phyloP scores from a whole-genome alignment of 1,139 yeast species.

The Zygoascus sp. region DNA sequence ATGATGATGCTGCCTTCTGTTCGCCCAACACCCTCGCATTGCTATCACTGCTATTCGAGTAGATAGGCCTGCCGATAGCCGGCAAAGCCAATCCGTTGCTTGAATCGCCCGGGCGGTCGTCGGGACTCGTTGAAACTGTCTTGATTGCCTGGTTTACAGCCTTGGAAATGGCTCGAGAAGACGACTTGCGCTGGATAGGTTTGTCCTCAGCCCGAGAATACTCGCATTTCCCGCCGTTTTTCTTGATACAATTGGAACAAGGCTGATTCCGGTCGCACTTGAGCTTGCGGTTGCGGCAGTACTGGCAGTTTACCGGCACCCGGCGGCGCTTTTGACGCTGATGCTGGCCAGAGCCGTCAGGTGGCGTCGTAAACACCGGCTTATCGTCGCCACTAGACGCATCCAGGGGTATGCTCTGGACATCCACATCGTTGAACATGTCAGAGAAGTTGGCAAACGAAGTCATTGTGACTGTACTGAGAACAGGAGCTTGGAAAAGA shows the following conservation, averaged over 20 bases:
- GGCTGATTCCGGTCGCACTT: constrained; percentile 37
- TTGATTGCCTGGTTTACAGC: neutral
- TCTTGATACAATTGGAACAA: constrained; percentile 33
- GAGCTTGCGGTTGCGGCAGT: constrained; percentile 34
- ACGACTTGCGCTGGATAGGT: constrained; percentile 1
- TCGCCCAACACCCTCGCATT: too few species aligned
- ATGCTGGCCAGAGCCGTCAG: neutral
- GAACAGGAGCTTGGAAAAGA: too few species aligned
- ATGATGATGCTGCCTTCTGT: neutral
- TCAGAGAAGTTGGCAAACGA: neutral
- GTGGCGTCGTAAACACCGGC: constrained; percentile 7
- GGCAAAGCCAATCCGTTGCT: neutral
- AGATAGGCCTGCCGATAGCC: neutral
- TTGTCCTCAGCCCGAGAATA: constrained; percentile 12
- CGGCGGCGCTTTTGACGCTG: constrained; percentile 11
- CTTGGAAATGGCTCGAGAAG: neutral
- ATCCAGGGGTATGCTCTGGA: neutral
- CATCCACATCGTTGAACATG: neutral
- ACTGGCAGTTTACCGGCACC: constrained; percentile 15
- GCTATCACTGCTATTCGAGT: neutral
- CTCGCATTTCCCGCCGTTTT: constrained; percentile 29
- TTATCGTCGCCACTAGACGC: neutral
- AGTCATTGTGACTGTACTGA: neutral
- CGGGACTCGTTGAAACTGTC: neutral
- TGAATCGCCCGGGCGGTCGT: neutral